Evolutionary conservation across 2,329 filamentous ascomycete species (phyloP), one percentile per base, ranked within the genome.

Genomic region (Penicillium oxalicum): DNA sequence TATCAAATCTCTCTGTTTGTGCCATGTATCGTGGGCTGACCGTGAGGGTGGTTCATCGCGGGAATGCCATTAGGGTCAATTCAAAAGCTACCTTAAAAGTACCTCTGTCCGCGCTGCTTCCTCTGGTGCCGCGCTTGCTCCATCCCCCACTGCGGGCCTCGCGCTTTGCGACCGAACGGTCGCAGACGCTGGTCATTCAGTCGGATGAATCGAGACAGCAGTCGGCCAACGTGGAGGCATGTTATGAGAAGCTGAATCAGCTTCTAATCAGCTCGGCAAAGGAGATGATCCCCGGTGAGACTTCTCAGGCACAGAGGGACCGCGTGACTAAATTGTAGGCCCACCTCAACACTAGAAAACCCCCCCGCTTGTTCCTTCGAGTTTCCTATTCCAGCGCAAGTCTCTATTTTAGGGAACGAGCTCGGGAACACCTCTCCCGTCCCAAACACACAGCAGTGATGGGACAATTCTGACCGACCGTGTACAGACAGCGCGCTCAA

Each of bases 21-120:
- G 34, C 45, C 48, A 32, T 48, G 45, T 46, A 50, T 48, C 47
- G 28, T 32, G 44, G 36, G 49, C 43, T 44, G 34, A 45, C 43
- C 43, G 34, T 28, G 28, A 38, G 37, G 33, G 38, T 25, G 34
- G 37, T 9, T 33, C 27, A 33, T 26, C 35, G 11, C 11, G 32
- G 28, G 36, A 28, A 37, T 9, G 13, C 32, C 2, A 33, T 47
- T 64, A 84, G 82, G 73, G 78, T 83, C 54, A 83, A 81, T 62
- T 82, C 82, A 33, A 85, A 85, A 70, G 81, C 81, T 48, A 84
- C 81, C n/a, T 64, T 85, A 32, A 78, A 76, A 55, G 67, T 84
- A 32, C 71, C 78, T 13, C 65, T 81, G 44, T 66, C 73, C 25
- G 63, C 71, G 6, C 70, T 85, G 36, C 64, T 82, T 9, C 72